phyloP scores from a whole-genome alignment of 2,329 filamentous ascomycete genomes.

The Ophiostoma ips region DNA sequence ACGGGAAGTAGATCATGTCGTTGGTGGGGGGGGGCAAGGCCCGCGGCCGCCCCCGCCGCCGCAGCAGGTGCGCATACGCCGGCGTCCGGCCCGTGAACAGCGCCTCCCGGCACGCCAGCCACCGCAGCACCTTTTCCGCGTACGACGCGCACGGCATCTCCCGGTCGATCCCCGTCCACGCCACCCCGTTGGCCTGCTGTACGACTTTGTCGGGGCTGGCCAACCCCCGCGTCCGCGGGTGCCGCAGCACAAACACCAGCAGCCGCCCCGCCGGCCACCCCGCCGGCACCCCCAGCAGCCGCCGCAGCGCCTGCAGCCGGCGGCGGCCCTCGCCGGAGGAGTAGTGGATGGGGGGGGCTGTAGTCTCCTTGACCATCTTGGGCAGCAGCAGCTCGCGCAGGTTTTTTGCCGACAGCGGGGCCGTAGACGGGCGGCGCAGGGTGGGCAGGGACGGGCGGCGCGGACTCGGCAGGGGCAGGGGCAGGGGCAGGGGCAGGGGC shows the following conservation, averaged over 20 bases:
- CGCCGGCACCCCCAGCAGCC: constrained; percentile 1
- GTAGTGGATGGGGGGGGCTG: no score
- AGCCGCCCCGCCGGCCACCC: background rate
- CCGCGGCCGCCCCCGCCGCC: no score
- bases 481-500: no score
- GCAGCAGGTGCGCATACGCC: background rate
- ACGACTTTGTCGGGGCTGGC: background rate
- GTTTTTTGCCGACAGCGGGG: background rate
- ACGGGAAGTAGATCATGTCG: background rate
- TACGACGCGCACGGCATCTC: no score
- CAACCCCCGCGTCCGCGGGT: constrained; percentile 3
- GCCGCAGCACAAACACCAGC: constrained; percentile 8
- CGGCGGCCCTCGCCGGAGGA: background rate
- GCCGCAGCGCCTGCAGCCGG: constrained; percentile 1
- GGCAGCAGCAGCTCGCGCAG: no score
- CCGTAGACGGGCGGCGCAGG: background rate
- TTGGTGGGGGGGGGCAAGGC: no score
- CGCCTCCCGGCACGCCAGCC: background rate
- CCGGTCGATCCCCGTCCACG: constrained; percentile 1
- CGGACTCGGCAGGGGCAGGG: no score
- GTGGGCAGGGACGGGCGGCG: no score
- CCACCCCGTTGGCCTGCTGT: background rate
- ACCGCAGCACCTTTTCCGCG: no score
- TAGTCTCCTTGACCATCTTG: no score
- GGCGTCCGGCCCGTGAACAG: constrained; percentile 1